phyloP scores from a whole-genome alignment of 495 filamentous ascomycete genomes.

The Hypoxylon lienhwacheense region DNA sequence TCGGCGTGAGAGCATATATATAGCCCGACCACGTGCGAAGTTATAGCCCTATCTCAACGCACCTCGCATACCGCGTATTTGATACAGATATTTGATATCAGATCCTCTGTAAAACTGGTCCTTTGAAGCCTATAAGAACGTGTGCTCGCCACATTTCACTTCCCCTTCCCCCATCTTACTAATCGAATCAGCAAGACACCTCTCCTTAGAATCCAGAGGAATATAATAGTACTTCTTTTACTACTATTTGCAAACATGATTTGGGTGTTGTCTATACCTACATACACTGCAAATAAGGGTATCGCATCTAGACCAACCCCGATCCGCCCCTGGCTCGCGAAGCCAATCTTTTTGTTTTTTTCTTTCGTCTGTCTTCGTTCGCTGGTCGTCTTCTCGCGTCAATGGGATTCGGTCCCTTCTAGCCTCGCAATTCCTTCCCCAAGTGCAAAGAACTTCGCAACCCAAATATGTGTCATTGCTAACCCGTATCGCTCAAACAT shows the following conservation, averaged over 20 bases:
- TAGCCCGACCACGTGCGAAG: no score
- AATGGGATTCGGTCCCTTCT: conserved; percentile 12
- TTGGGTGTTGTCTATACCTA: conserved; percentile 34
- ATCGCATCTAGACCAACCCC: conserved; percentile 32
- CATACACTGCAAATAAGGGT: conserved; percentile 37
- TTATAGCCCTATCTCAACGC: no score
- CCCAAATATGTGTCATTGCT: conserved; percentile 3
- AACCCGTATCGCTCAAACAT: conserved; percentile 3
- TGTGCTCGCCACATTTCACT: no score
- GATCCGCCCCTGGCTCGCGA: conserved; percentile 16
- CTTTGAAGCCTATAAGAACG: no score
- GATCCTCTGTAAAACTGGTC: no score
- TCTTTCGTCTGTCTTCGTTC: not conserved
- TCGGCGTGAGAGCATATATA: no score
- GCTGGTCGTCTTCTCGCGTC: not conserved
- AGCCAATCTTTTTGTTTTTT: conserved; percentile 7
- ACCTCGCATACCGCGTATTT: no score
- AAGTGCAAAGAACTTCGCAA: conserved; percentile 7
- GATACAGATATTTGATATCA: no score
- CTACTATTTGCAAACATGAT: conserved; percentile 33
- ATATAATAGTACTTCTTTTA: conserved; percentile 25
- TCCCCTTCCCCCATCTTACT: no score
- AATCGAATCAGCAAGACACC: no score
- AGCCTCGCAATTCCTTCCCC: conserved; percentile 11
- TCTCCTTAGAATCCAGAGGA: no score